Base-by-base conservation (phyloP, 169 alveolate species). In the Plasmodium cynomolgi region DNA sequence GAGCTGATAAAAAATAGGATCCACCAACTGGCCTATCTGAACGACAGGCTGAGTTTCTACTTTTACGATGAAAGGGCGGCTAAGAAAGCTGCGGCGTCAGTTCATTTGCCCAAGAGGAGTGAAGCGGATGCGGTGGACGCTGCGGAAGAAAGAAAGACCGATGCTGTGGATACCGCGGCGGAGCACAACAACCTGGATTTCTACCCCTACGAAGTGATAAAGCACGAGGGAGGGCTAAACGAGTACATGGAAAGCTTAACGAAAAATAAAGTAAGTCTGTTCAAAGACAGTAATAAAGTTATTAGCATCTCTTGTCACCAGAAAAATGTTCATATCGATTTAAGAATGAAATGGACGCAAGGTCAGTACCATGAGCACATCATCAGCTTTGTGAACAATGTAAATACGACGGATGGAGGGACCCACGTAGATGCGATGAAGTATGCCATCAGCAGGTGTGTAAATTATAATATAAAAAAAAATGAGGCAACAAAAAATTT, bases 361-460 rank as follows among this genome's bases (percentile, higher is more conserved):
- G 95, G 96, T 79, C 81, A 95, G 23, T 96, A 86, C 91, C 83
- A 91, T 56, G 97, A 97, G 23, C 73, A 90, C 50, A 85, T 97
- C 29, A 44, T 86, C 15, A 95, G 97, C 33, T 97, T 96, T 93
- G 98, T 96, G 62, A 97, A 97, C 72, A 96, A 96, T 95, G 97
- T 97, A 72, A 93, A 94, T 47, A 97, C 98, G 33, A 73, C 79
- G 3, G 96, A 93, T 75, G 98, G 97, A 17, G 98, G 98, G 20
- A 95, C 98, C 15, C 98, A 97, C 71, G 95, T 96, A 29, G 98
- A 96, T 56, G 98, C 98, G n/a, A 34, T 96, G 44, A 96, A 94
- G 81, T 83, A 96, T 31, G 97, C 97, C 20, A 81, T 97, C 20
- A 96, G 98, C 39, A 95, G 86, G 82, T 94, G 95, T 54, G 77